A percentile compares a stretch with the other conserved stretches of the same genome.
These are phyloP conservation scores for Lipomyces yarrowii DNA, from an alignment of 1,139 yeast species.

Conservation along the genomic window DNA sequence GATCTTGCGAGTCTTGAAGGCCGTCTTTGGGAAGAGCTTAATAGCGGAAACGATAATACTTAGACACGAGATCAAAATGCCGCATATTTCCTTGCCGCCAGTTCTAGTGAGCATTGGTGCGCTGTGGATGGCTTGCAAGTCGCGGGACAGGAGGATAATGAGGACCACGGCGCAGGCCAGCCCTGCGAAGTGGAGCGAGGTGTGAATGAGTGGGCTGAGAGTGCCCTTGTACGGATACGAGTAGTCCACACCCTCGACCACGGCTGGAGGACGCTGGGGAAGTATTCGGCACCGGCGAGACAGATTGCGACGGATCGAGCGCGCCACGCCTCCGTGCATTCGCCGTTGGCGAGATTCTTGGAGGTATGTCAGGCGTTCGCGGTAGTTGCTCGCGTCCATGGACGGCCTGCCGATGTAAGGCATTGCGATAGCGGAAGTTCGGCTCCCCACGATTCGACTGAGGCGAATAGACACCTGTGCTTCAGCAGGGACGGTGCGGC, in stretches of 20 bases:
- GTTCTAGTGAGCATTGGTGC: background rate
- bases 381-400: background rate
- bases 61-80: background rate
- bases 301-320: background rate
- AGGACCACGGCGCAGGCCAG: background rate
- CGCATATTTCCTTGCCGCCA: conserved; percentile 8
- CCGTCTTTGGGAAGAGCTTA: conserved; percentile 5
- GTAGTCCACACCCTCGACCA: background rate
- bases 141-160: conserved; percentile 5
- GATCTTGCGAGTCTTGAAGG: background rate
- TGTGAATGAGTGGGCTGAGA: background rate
- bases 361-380: background rate
- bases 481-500: background rate
- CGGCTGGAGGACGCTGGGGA: background rate
- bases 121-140: background rate
- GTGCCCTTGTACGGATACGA: background rate
- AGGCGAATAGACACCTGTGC: no score
- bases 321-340: background rate
- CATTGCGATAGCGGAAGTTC: background rate
- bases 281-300: background rate
- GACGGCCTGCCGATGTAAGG: background rate
- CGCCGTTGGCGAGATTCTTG: background rate
- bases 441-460: background rate
- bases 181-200: conserved; percentile 4
- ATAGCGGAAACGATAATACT: conserved; percentile 8